Conservation (phyloP, 257 asterid genomes). For the Mitragyna speciosa region DNA sequence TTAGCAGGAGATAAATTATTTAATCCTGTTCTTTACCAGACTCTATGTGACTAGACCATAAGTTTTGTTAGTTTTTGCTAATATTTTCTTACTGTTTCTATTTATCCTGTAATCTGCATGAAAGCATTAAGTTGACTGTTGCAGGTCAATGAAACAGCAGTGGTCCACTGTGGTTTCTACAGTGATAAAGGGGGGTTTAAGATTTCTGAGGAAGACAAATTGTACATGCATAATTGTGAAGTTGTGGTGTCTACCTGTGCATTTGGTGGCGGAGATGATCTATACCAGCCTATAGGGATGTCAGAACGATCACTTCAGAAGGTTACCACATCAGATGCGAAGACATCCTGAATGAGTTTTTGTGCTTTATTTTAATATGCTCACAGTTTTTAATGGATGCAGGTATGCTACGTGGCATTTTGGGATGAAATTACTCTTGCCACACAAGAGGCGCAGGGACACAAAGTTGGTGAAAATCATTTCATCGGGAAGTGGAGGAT, state of each 20-base stretch:
- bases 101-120: neutral
- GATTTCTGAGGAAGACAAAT: conserved; percentile 74
- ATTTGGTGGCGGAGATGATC: conserved; percentile 99
- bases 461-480: conserved; percentile 53
- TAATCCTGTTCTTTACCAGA: neutral
- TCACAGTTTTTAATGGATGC: conserved; percentile 25
- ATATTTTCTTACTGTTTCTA: neutral
- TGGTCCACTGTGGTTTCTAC: conserved; percentile 73
- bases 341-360: conserved; percentile 3
- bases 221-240: conserved; percentile 69
- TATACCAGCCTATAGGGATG: conserved; percentile 89
- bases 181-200: conserved; percentile 84
- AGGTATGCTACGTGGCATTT: conserved; percentile 97
- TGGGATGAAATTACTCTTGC: conserved; percentile 94
- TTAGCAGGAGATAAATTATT: neutral
- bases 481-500: conserved; percentile 90
- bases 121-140: conserved; percentile 21
- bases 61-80: neutral
- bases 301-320: conserved; percentile 39
- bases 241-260: conserved; percentile 97
- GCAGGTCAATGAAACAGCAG: conserved; percentile 58
- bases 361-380: conserved; percentile 1
- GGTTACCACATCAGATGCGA: conserved; percentile 21
- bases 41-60: neutral
- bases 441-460: conserved; percentile 76